phyloP scores from a whole-genome alignment of 1,284 basidiomycete species.

The Rhizoctonia solani region DNA sequence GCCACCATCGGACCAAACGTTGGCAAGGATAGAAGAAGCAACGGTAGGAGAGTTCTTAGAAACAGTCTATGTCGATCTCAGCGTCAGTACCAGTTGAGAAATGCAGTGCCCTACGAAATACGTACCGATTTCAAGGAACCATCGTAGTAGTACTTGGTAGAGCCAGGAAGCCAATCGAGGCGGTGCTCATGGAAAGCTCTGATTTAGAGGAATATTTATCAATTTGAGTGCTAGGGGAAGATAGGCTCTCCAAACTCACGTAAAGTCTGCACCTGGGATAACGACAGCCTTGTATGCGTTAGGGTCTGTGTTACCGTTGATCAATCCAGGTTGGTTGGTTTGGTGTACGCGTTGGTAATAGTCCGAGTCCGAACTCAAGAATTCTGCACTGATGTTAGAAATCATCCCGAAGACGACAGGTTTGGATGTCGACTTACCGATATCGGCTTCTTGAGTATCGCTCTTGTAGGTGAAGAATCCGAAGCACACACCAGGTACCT shows the following conservation, averaged over 20 bases:
- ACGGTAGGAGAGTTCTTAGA: conserved; percentile 37
- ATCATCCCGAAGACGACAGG: not conserved
- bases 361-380: conserved; percentile 37
- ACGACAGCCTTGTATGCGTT: conserved; percentile 35
- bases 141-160: conserved; percentile 35
- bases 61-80: conserved; percentile 29
- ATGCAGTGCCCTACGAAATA: not conserved
- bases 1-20: conserved; percentile 35
- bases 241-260: conserved; percentile 26
- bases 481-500: conserved; percentile 37
- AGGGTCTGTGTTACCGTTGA: conserved; percentile 38
- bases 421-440: conserved; percentile 21
- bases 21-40: conserved; percentile 7
- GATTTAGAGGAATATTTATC: not conserved
- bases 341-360: conserved; percentile 39
- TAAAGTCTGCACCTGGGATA: conserved; percentile 38
- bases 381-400: conserved; percentile 27
- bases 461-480: conserved; percentile 36
- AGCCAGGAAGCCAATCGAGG: conserved; percentile 37
- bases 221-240: not conserved
- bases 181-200: conserved; percentile 40
- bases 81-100: not conserved
- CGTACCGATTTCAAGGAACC: conserved; percentile 22
- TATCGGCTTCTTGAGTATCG: conserved; percentile 32
- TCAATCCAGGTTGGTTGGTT: conserved; percentile 39